Evolutionary conservation across 805 yeast species (phyloP).

Genomic region (Trichomonascus vanleenenianus): DNA sequence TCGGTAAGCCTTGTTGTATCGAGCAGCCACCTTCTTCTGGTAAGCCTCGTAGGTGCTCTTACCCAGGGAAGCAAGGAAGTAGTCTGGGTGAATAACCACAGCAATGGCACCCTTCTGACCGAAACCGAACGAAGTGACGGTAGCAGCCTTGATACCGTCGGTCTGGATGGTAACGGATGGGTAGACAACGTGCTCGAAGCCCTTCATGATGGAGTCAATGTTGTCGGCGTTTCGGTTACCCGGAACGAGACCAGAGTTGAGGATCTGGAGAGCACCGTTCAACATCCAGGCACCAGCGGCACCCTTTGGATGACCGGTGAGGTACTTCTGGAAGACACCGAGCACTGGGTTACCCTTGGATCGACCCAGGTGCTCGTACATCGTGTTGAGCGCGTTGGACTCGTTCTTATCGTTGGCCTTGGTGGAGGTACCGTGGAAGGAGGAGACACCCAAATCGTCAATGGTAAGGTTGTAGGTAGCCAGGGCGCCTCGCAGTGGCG

Average conservation of each 20-base stretch:
- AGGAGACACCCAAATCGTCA: conserved; percentile 93
- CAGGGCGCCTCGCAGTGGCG: conserved; percentile 95
- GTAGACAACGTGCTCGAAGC: conserved; percentile 82
- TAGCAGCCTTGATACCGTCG: conserved; percentile 95
- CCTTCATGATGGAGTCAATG: conserved; percentile 73
- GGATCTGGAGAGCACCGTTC: conserved; percentile 93
- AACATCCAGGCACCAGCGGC: conserved; percentile 99
- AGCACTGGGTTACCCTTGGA: conserved; percentile 94
- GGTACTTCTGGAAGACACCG: conserved; percentile 97
- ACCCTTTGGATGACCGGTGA: conserved; percentile 99
- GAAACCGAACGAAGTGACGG: conserved; percentile 96
- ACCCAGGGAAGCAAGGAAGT: conserved; percentile 77
- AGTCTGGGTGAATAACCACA: conserved; percentile 84
- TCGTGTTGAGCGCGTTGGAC: conserved; percentile 78
- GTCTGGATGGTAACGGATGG: conserved; percentile 92
- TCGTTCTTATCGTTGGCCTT: conserved; percentile 98
- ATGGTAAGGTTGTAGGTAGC: conserved; percentile 88
- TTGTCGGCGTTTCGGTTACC: conserved; percentile 99
- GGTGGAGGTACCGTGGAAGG: conserved; percentile 99
- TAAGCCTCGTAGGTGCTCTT: conserved; percentile 65
- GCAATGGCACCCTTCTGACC: conserved; percentile 99
- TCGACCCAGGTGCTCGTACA: conserved; percentile 95
- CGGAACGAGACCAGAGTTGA: conserved; percentile 90
- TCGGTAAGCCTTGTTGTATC: conserved; percentile 87
- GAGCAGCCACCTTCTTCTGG: conserved; percentile 57